Conservation (phyloP, 202 grass and related monocot genomes). For the Hordeum pubiflorum region DNA sequence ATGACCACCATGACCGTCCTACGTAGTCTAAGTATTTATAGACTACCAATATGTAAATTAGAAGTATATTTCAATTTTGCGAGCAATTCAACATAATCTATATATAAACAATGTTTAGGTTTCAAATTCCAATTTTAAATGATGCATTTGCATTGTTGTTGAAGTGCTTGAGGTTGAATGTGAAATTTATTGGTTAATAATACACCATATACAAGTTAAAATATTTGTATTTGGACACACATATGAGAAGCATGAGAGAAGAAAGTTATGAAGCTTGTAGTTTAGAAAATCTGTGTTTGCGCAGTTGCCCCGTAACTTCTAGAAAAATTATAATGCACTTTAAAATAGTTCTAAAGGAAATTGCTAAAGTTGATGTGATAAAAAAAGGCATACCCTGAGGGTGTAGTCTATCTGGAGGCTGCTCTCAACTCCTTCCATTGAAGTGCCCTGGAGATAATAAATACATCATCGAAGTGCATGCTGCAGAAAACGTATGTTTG, state of each 20-base stretch:
- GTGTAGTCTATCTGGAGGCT: constrained; percentile 97
- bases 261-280: no score
- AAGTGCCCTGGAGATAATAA: constrained; percentile 54
- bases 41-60: background rate
- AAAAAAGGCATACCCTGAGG: constrained; percentile 43
- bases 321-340: no score
- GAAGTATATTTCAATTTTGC: background rate
- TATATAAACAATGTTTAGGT: background rate
- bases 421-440: constrained; percentile 79
- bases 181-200: background rate
- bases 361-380: background rate
- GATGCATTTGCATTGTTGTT: background rate
- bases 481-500: no score
- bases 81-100: background rate
- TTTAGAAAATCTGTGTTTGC: no score
- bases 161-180: background rate
- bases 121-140: background rate
- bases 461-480: no score
- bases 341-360: background rate
- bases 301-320: no score
- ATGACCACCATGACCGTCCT: no score
- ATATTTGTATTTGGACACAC: no score
- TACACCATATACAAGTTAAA: no score
- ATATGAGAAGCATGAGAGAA: no score
- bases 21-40: background rate